Conservation (phyloP, 306 rosid species). For the Inga leiocalycina region DNA sequence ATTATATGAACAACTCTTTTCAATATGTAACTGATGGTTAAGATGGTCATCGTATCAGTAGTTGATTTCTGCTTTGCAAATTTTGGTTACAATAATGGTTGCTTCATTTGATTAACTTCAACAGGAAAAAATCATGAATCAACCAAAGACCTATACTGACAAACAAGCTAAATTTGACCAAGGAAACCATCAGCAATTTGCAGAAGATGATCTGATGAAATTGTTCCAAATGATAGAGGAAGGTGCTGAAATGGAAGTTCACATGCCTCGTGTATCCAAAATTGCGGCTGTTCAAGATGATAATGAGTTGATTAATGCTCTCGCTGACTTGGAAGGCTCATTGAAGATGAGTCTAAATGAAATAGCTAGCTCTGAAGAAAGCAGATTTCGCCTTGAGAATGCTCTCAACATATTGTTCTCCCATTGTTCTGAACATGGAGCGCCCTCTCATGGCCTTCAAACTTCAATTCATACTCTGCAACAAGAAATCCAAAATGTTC, state of each 20-base stretch:
- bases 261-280: background rate
- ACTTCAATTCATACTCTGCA: too few species aligned
- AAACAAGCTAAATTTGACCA: too few species aligned
- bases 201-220: background rate
- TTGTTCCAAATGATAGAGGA: background rate
- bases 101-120: too few species aligned
- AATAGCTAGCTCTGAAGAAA: background rate
- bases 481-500: too few species aligned
- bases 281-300: background rate
- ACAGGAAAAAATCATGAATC: too few species aligned
- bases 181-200: background rate
- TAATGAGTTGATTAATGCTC: background rate
- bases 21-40: too few species aligned
- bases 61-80: too few species aligned
- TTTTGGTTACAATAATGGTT: too few species aligned
- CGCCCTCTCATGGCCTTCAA: too few species aligned
- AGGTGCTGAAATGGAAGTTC: background rate
- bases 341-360: background rate
- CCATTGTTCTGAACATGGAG: background rate
- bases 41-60: too few species aligned
- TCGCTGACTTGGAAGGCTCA: background rate
- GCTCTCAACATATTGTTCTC: background rate
- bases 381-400: background rate
- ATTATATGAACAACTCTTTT: too few species aligned
- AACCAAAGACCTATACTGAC: too few species aligned